Conservation (phyloP, 805 yeast genomes). For the Candida chilensis region DNA sequence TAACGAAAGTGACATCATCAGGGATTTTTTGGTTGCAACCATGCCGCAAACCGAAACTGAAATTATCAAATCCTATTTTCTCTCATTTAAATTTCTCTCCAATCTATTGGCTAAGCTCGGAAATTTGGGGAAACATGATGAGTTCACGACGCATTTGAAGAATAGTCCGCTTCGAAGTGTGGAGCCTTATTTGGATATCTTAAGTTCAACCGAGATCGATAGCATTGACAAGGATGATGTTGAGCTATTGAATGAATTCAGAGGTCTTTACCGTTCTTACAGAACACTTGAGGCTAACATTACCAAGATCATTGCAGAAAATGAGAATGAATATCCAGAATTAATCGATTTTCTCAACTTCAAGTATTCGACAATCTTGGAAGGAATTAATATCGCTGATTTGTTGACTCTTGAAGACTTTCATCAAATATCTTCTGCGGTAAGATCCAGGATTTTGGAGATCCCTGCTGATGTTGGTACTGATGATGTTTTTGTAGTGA, state of each 20-base stretch:
- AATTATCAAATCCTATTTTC: not conserved
- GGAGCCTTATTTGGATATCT: slow-evolving; percentile 6
- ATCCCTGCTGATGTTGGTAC: slow-evolving; percentile 36
- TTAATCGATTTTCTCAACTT: not conserved
- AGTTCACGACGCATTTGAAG: not conserved
- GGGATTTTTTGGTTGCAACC: not conserved
- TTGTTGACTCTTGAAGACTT: too few relatives aligned
- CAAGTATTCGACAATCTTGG: too few relatives aligned
- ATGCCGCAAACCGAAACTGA: not conserved
- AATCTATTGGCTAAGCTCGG: not conserved
- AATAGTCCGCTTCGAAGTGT: slow-evolving; percentile 3
- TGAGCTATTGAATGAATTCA: not conserved
- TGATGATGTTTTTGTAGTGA: slow-evolving; percentile 35
- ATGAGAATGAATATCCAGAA: not conserved
- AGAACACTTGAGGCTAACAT: slow-evolving; percentile 1
- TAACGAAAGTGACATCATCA: not conserved
- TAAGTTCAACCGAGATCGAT: slow-evolving; percentile 3
- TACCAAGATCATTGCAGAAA: slow-evolving; percentile 3
- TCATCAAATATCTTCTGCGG: too few relatives aligned
- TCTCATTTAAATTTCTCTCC: not conserved
- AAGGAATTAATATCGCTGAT: too few relatives aligned
- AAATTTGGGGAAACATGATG: not conserved
- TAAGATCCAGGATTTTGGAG: slow-evolving; percentile 54
- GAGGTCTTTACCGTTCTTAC: slow-evolving; percentile 2
- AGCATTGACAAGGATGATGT: not conserved